Evolutionary conservation across 345 rosid species (phyloP), one percentile per base, ranked within the genome.

Genomic region (Combretum micranthum): DNA sequence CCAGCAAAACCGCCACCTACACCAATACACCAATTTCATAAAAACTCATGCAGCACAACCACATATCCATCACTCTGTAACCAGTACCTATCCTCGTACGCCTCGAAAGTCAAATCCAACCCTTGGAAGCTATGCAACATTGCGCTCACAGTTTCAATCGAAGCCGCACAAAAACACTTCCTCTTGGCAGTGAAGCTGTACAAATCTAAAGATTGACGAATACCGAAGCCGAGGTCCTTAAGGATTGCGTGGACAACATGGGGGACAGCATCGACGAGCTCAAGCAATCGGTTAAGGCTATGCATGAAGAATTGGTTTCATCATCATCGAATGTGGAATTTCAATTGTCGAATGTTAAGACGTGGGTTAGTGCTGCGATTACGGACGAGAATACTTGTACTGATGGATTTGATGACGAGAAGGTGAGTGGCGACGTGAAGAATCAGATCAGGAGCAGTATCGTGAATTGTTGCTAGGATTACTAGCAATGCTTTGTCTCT

Each of bases 401-500:
- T n/a, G n/a, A n/a, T n/a, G n/a, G n/a, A n/a, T n/a, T 87, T 20
- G 85, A 74, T 4, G 95, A 62, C 12, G 20, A 19, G 66, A 64
- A 63, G 14, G 86, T 76, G 52, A 72, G 72, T 37, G 58, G 62
- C 20, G 52, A 50, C 1, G 66, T 81, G 65, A 74, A 75, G 80
- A 76, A 39, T 52, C 64, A 56, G 61, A 82, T 88, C 21, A 64
- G 20, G 18, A 77, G 61, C 55, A 66, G 72, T 52, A 52, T 82
- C 21, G 48, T 39, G 37, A 55, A 77, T n/a, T 50, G 72, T 83
- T 17, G 64, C 70, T 17, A 70, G 50, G 68, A 52, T 78, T 53
- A 82, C 96, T 17, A 85, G 96, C 66, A 87, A 83, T 57, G 72
- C 76, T 56, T 71, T 85, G 77, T 83, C 95, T 26, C 86, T 91